Evolutionary conservation across 768 basidiomycete genomes (phyloP).

Genomic region (Gautieria morchelliformis): DNA sequence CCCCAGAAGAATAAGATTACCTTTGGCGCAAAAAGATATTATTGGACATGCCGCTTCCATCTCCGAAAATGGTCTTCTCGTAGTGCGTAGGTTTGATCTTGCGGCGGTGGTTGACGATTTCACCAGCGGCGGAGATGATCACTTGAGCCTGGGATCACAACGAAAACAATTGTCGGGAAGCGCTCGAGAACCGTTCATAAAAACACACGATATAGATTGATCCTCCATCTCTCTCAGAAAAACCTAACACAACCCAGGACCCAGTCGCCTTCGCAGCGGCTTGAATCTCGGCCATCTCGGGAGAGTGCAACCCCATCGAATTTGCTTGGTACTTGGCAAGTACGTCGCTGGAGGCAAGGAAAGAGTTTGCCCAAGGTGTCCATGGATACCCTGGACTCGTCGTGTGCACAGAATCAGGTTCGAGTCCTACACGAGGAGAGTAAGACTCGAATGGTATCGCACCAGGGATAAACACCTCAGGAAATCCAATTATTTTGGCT

Average conservation of each 20-base stretch:
- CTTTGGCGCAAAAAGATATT: not conserved
- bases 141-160: not conserved
- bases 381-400: not conserved
- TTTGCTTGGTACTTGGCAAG: conserved; percentile 2
- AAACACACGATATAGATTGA: not conserved
- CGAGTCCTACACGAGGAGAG: not conserved
- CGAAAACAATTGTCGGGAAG: not conserved
- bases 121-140: not conserved
- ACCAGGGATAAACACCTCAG: conserved; percentile 4
- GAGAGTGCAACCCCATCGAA: conserved; percentile 3
- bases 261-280: not conserved
- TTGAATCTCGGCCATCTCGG: conserved; percentile 4
- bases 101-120: conserved; percentile 1
- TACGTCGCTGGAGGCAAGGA: conserved; percentile 3
- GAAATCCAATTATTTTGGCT: conserved; percentile 3
- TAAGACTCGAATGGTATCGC: not conserved
- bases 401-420: not conserved
- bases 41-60: not conserved
- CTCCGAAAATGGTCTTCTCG: conserved; percentile 6
- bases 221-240: not conserved
- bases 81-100: conserved; percentile 12
- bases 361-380: not conserved
- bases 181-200: not conserved
- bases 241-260: not conserved
- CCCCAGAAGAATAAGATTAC: not conserved